phyloP scores from a whole-genome alignment of 2,329 filamentous ascomycete genomes.

The Stachybotrys elegans region DNA sequence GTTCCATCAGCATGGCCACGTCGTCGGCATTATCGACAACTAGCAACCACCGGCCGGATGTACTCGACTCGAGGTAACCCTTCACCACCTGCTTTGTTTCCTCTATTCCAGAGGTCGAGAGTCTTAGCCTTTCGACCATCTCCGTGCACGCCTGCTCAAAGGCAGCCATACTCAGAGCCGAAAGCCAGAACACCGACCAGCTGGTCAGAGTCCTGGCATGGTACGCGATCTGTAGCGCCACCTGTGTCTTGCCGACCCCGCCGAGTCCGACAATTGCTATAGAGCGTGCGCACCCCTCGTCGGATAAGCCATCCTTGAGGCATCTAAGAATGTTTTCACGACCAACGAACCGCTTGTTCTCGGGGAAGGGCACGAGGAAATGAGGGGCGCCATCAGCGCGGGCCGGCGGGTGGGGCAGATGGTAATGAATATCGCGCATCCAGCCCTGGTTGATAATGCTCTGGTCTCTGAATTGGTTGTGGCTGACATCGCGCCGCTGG shows the following conservation, averaged over 20 bases:
- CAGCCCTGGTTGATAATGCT: neutral
- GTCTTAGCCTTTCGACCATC: conserved; percentile 24
- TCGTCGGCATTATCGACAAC: conserved; percentile 39
- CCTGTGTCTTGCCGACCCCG: too few species aligned
- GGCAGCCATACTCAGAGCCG: conserved; percentile 29
- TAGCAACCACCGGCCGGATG: conserved; percentile 30
- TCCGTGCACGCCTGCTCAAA: conserved; percentile 33
- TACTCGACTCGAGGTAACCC: conserved; percentile 18
- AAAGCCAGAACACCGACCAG: conserved; percentile 41
- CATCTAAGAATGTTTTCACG: too few species aligned
- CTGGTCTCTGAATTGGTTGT: neutral
- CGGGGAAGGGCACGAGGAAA: too few species aligned
- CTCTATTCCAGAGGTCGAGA: conserved; percentile 38
- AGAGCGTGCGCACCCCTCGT: too few species aligned
- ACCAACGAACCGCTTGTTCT: too few species aligned
- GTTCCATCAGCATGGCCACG: conserved; percentile 13
- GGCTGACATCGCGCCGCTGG: neutral
- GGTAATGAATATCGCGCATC: too few species aligned
- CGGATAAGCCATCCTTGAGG: too few species aligned
- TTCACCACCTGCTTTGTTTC: conserved; percentile 59
- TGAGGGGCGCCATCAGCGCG: too few species aligned
- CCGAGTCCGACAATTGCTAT: too few species aligned
- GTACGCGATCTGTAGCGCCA: too few species aligned
- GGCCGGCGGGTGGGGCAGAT: too few species aligned
- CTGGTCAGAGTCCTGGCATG: too few species aligned